These are phyloP conservation scores for Solanum habrochaites DNA, from an alignment of 257 asterid species.

Conservation along the genomic window DNA sequence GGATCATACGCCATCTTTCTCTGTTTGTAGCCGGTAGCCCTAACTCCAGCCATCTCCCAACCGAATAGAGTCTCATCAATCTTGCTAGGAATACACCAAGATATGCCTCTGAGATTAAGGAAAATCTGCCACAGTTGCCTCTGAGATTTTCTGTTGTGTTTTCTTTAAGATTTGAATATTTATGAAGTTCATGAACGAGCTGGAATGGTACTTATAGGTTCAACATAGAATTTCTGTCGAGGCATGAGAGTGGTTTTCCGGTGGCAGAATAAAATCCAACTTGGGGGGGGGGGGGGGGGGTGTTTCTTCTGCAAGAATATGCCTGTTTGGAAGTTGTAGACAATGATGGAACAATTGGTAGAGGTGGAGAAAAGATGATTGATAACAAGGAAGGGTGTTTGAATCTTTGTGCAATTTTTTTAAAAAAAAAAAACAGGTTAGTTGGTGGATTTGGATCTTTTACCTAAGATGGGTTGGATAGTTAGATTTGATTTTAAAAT, in stretches of 20 bases:
- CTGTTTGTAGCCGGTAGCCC: too few relatives aligned
- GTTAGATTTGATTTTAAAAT: background rate
- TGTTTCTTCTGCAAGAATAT: constrained; percentile 36
- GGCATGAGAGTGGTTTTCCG: constrained; percentile 40
- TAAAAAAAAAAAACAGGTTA: background rate
- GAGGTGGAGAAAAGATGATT: background rate
- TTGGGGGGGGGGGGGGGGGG: constrained; percentile 10
- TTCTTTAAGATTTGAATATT: background rate
- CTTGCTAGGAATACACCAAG: too few relatives aligned
- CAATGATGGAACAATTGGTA: background rate
- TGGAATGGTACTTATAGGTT: constrained; percentile 36
- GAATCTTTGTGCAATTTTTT: background rate
- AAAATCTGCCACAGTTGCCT: too few relatives aligned
- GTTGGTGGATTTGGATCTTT: background rate
- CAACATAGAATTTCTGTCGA: constrained; percentile 46
- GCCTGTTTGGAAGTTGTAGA: constrained; percentile 58
- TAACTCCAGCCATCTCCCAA: too few relatives aligned
- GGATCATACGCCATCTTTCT: too few relatives aligned
- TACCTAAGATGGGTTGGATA: background rate
- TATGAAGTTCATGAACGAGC: background rate
- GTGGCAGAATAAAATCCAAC: constrained; percentile 43
- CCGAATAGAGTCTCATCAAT: too few relatives aligned
- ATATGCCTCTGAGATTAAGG: too few relatives aligned
- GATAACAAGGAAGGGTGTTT: background rate
- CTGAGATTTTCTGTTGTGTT: background rate